Base-by-base conservation (phyloP, 148 eudicot species). In the Chenopodium berlandieri region DNA sequence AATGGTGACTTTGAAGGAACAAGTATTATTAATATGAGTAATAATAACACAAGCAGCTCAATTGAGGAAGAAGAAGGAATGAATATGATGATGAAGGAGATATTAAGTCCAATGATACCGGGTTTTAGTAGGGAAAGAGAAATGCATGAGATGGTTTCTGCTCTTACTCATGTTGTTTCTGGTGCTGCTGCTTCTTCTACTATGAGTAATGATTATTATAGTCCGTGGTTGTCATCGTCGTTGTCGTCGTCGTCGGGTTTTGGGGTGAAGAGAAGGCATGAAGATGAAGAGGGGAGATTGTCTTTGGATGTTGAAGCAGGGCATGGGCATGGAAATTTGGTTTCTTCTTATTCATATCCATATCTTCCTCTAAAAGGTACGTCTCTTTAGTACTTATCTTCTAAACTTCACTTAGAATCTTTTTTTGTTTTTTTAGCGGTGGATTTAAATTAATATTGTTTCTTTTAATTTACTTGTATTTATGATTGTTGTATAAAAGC, bases 71-170 rank as follows among this genome's bases (percentile, higher is more conserved):
- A 84, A 47, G 79, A 78, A 9, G 81, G 65, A 7, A 74, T 66
- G 16, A 76, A 78, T 11, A 81, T 46, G 9, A 70, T 47, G 12
- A 69, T 82, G 65, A 62, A 3, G 13, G 84, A 72, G 17, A 77
- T 85, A 72, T 48, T 86, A 66, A 66, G 81, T 48, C 88, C 89
- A 4, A 82, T 86, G 88, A 52, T 88, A 83, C 70, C 78, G 4
- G 91, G 91, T n/a, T 75, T 86, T 47, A 86, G 79, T 27, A 82
- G 94, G 50, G 94, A 93, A 58, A 67, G 72, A 12, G 97, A 93
- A 76, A 91, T 88, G 90, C 34, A 78, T 1, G 90, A 86, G 12
- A 93, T 93, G 87, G 97, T 93, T 32, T 89, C 93, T 1, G 97
- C 94, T 20, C 87, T 93, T 30, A 85, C 93, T 5, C 94, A 77